Conservation (phyloP, 345 rosid species). For the Isatis tinctoria region DNA sequence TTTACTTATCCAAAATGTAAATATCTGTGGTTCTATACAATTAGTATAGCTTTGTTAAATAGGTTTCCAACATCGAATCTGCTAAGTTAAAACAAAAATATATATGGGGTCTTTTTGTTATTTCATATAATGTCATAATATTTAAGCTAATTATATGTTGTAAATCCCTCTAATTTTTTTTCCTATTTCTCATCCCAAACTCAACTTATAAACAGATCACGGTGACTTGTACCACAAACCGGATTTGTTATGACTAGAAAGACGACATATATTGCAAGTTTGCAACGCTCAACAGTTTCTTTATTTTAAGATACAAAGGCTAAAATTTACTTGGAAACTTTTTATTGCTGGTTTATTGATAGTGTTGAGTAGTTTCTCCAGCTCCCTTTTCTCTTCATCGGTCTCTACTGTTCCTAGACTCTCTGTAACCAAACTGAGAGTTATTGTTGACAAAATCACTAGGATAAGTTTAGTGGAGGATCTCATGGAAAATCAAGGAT, state of each 20-base stretch:
- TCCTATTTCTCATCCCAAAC: not conserved
- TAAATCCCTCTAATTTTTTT: not conserved
- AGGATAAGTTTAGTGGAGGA: not conserved
- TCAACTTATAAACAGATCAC: not conserved
- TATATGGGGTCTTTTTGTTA: too few relatives aligned
- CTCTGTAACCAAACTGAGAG: constrained; percentile 6
- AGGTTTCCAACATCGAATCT: not conserved
- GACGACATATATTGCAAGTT: not conserved
- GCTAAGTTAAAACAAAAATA: not conserved
- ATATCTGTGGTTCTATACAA: not conserved
- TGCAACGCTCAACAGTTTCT: not conserved
- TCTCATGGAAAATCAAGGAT: not conserved
- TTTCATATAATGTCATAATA: too few relatives aligned
- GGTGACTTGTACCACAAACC: not conserved
- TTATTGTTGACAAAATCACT: not conserved
- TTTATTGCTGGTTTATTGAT: not conserved
- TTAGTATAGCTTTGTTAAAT: not conserved
- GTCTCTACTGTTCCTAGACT: not conserved
- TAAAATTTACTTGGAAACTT: constrained; percentile 19
- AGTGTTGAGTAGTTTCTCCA: not conserved
- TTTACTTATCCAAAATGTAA: not conserved
- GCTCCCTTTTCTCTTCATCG: not conserved
- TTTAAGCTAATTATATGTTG: too few relatives aligned
- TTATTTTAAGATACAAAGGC: not conserved
- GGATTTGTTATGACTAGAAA: not conserved